These are phyloP conservation scores for Crucihimalaya himalaica DNA, from an alignment of 345 rosid species.

Conservation along the genomic window DNA sequence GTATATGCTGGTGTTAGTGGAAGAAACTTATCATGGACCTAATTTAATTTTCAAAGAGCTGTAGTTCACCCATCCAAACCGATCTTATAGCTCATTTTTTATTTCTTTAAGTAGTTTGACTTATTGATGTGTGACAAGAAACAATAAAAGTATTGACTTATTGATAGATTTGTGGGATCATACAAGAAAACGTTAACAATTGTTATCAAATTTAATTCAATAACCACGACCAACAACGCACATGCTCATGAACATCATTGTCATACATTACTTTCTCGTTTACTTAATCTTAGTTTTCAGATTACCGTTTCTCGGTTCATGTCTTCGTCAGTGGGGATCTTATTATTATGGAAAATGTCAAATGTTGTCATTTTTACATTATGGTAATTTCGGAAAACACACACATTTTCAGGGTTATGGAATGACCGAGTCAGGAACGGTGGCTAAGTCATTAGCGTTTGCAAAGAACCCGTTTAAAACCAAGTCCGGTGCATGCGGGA, in stretches of 20 bases:
- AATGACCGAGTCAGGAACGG: constrained; percentile 96
- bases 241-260: constrained; percentile 11
- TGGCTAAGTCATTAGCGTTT: constrained; percentile 75
- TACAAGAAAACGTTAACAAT: constrained; percentile 1
- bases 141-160: background rate
- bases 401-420: constrained; percentile 67
- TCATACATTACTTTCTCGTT: background rate
- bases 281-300: background rate
- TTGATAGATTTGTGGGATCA: constrained; percentile 18
- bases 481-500: constrained; percentile 84
- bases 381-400: background rate
- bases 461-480: constrained; percentile 71
- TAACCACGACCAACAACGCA: constrained; percentile 21
- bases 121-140: background rate
- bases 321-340: constrained; percentile 23
- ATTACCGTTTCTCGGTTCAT: background rate
- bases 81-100: background rate
- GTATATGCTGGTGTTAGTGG: constrained; percentile 33
- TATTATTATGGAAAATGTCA: background rate
- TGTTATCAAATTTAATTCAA: background rate
- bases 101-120: background rate
- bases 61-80: background rate
- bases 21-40: background rate
- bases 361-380: background rate
- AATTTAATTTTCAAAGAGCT: background rate